Evolutionary conservation across 2,329 filamentous ascomycete species (phyloP).

Genomic region (Ascochyta clinopodiicola): DNA sequence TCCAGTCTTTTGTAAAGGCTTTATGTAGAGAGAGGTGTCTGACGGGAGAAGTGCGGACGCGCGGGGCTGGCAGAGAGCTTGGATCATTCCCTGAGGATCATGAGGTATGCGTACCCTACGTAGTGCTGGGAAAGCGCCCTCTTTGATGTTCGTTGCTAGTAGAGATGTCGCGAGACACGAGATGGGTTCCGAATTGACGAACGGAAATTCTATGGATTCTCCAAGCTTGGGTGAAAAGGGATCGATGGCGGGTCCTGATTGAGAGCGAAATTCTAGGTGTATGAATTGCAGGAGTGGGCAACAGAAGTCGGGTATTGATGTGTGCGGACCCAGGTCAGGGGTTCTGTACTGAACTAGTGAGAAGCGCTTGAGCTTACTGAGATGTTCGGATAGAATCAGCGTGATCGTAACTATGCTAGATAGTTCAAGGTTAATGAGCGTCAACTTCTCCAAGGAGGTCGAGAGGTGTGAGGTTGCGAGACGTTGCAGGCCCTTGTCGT

Average conservation of each 20-base stretch:
- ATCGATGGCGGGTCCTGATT: constrained; percentile 28
- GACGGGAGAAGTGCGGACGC: constrained; percentile 60
- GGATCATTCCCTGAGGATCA: constrained; percentile 73
- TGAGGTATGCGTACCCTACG: constrained; percentile 67
- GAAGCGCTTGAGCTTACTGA: constrained; percentile 57
- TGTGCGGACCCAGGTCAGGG: constrained; percentile 53
- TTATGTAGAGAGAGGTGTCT: constrained; percentile 30
- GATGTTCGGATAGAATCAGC: constrained; percentile 55
- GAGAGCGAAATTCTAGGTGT: constrained; percentile 64
- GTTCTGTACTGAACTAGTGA: constrained; percentile 60
- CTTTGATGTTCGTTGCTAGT: constrained; percentile 67
- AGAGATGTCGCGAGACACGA: constrained; percentile 65
- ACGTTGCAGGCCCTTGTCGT: constrained; percentile 61
- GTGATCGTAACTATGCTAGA: constrained; percentile 59
- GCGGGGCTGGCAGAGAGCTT: constrained; percentile 70
- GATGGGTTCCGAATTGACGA: constrained; percentile 49
- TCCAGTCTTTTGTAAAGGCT: constrained; percentile 8
- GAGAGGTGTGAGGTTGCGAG: constrained; percentile 58
- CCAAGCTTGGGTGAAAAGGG: constrained; percentile 10
- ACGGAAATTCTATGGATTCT: constrained; percentile 23
- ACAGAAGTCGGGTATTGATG: constrained; percentile 55
- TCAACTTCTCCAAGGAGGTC: constrained; percentile 54
- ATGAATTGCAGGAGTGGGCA: constrained; percentile 59
- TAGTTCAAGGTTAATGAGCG: constrained; percentile 62
- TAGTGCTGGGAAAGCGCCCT: constrained; percentile 68